Conservation (phyloP, 108 stramenopile genomes). For the Aurantiochytrium sp. region DNA sequence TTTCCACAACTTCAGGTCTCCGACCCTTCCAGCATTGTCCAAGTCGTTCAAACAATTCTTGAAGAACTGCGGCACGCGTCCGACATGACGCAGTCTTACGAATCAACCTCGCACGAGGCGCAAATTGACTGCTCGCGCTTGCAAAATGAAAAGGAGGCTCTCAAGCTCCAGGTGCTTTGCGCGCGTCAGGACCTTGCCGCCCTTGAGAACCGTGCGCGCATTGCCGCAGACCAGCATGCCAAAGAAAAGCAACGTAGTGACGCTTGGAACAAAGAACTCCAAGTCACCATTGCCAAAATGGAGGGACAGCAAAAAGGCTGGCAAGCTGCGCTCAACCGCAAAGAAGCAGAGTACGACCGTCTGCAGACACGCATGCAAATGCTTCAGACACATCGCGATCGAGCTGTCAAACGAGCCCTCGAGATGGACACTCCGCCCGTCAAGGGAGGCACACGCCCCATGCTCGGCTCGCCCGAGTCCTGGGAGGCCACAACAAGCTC, state of each 20-base stretch:
- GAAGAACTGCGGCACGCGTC: not conserved
- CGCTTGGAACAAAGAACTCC: not conserved
- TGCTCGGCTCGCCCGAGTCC: not conserved
- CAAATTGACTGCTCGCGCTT: not conserved
- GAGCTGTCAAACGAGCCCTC: not conserved
- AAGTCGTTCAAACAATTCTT: not conserved
- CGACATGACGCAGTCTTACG: not conserved
- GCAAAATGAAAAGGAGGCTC: not conserved
- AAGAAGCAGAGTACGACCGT: conserved; percentile 1
- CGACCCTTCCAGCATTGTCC: not conserved
- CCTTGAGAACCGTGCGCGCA: not conserved
- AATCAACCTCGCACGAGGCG: not conserved
- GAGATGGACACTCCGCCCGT: not conserved
- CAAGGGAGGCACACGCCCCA: not conserved
- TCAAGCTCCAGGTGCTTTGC: not conserved
- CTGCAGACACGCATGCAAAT: conserved; percentile 3
- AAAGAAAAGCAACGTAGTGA: not conserved
- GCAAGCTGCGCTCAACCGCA: conserved; percentile 8
- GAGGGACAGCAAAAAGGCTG: conserved; percentile 15
- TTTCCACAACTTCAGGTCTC: not conserved
- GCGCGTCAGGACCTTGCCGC: not conserved
- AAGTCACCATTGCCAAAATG: conserved; percentile 2
- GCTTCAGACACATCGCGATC: not conserved
- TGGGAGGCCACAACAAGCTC: not conserved
- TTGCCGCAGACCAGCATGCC: not conserved